A percentile compares a stretch with the other conserved stretches of the same genome.
phyloP scores from a whole-genome alignment of 2,329 filamentous ascomycete species.

The Alternaria triticimaculans region DNA sequence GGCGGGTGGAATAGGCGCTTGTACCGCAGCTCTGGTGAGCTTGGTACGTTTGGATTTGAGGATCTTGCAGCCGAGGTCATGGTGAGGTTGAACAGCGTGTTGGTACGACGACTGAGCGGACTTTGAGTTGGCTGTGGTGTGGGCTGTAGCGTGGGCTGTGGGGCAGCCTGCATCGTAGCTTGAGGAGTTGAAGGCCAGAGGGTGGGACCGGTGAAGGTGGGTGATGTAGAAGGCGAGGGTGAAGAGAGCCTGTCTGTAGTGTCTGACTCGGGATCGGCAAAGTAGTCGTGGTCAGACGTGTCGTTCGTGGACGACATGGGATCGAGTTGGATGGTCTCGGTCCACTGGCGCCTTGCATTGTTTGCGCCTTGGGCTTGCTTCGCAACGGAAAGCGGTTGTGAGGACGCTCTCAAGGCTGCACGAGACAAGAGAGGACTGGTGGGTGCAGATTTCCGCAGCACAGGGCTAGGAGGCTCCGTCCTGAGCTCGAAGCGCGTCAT shows the following conservation, averaged over 20 bases:
- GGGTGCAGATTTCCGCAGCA: constrained; percentile 22
- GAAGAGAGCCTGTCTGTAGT: constrained; percentile 42
- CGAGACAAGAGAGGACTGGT: constrained; percentile 27
- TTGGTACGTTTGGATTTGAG: constrained; percentile 25
- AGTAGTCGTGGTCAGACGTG: constrained; percentile 43
- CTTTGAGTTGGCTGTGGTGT: constrained; percentile 11
- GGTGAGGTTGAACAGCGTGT: constrained; percentile 28
- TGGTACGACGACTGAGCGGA: constrained; percentile 21
- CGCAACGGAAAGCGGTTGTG: constrained; percentile 9
- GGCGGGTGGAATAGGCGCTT: constrained; percentile 51
- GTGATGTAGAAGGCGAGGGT: constrained; percentile 39
- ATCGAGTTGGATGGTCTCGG: constrained; percentile 19
- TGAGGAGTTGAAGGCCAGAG: constrained; percentile 37
- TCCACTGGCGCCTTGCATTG: constrained; percentile 2
- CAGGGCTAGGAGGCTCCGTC: constrained; percentile 28
- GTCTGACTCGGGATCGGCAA: constrained; percentile 40
- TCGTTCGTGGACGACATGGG: constrained; percentile 40
- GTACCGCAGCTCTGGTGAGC: constrained; percentile 50
- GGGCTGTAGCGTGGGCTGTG: constrained; percentile 30
- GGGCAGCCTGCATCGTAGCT: constrained; percentile 21
- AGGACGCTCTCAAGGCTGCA: constrained; percentile 9
- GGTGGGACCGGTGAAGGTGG: constrained; percentile 24
- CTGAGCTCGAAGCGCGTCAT: constrained; percentile 26
- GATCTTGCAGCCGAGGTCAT: constrained; percentile 30
- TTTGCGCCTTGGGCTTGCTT: constrained; percentile 22